Evolutionary conservation across 129 eudicot species (phyloP), one percentile per base, ranked within the genome.

Genomic region (Apium graveolens): DNA sequence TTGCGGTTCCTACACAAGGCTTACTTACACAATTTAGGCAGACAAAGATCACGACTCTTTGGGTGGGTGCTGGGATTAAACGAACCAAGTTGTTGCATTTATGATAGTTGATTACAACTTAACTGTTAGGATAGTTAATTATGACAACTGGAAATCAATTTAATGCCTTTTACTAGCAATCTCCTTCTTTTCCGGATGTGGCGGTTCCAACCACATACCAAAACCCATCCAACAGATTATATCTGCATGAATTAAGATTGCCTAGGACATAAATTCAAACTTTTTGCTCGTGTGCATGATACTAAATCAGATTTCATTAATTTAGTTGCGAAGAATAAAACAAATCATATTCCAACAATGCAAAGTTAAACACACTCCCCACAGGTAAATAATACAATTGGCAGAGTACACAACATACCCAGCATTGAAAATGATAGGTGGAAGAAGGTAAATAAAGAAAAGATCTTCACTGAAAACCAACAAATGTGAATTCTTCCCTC

Each of bases 381-480:
- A n/a, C 14, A 3, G 31, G 34, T 2, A 60, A 60, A 60, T 1
- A 60, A 60, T 1, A 9, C 16, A 60, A 60, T 26, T 60, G 31
- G 31, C 11, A 16, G 12, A 60, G 68, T 11, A 60, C 68, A 60
- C 68, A 27, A 66, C 75, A 24, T 86, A 93, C 98, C 98, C 98
- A 57, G 98, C 98, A 81, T 93, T 93, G 62, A 93, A 93, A n/a
- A 93, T 93, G 85, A 93, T 93, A 5, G 98, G 98, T 18, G 98
- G 98, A 87, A 93, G 96, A 79, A 93, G 96, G 84, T 93, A 93
- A 48, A 90, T 89, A 83, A 93, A 93, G 92, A 93, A 93, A 41
- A 93, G 91, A 81, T 93, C 98, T 84, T 91, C 97, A 65, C 91
- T 93, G 83, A 93, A 93, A 68, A 89, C 95, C 87, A 93, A 76